These are phyloP conservation scores for Ceratocystis variospora DNA, from an alignment of 2,329 filamentous ascomycete species.

Conservation along the genomic window DNA sequence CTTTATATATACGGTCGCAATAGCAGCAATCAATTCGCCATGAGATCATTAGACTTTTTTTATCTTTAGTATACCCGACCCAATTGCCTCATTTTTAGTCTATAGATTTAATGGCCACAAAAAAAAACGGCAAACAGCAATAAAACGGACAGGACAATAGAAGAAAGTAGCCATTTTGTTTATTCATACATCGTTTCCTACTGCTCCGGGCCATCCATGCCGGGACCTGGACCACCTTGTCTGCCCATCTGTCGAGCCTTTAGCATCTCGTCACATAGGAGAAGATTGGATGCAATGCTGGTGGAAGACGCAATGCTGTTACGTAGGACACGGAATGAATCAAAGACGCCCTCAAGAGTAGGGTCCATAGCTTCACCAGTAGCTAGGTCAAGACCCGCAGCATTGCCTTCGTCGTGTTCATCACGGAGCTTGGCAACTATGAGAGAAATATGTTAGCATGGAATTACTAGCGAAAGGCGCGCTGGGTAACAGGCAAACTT, in stretches of 20 bases:
- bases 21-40: constrained; percentile 4
- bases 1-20: neutral
- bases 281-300: constrained; percentile 85
- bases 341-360: constrained; percentile 79
- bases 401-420: constrained; percentile 67
- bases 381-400: constrained; percentile 73
- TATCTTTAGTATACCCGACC: constrained; percentile 14
- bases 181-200: constrained; percentile 28
- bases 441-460: constrained; percentile 5
- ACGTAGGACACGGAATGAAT: constrained; percentile 87
- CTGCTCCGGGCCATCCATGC: constrained; percentile 48
- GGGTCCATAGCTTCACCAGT: constrained; percentile 94
- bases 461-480: constrained; percentile 20
- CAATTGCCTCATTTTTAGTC: constrained; percentile 19
- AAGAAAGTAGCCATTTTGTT: constrained; percentile 11
- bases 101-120: constrained; percentile 18
- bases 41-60: constrained; percentile 5
- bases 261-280: constrained; percentile 91
- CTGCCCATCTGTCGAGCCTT: constrained; percentile 93
- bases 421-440: constrained; percentile 76
- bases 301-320: constrained; percentile 90
- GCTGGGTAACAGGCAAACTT: constrained; percentile 31
- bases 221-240: constrained; percentile 46
- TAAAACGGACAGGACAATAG: constrained; percentile 12
- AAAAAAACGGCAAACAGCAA: neutral